Evolutionary conservation across 1,284 basidiomycete species (phyloP).

Genomic region (Rhodofomes roseus): DNA sequence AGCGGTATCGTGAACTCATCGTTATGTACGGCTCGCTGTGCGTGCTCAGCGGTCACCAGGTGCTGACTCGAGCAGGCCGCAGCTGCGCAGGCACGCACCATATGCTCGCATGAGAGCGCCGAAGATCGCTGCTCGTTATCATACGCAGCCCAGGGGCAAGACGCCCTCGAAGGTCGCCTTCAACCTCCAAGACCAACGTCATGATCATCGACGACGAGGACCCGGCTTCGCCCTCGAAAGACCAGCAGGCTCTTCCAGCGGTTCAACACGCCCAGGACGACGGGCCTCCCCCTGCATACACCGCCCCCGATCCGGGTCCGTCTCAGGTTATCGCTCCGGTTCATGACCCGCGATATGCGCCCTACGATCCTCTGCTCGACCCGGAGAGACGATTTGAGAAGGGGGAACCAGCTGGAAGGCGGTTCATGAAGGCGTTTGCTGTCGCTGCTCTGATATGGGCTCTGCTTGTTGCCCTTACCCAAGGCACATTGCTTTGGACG

Average conservation of each 20-base stretch:
- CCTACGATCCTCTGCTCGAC: not conserved
- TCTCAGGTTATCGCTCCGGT: not conserved
- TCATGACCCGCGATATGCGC: not conserved
- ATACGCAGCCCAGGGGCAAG: not conserved
- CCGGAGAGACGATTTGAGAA: not conserved
- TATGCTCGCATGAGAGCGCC: not conserved
- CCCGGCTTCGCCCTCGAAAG: constrained; percentile 18
- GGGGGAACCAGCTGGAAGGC: constrained; percentile 15
- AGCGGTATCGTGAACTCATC: too few relatives aligned
- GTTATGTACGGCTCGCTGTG: too few relatives aligned
- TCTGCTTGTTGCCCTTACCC: constrained; percentile 1
- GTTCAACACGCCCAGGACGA: constrained; percentile 9
- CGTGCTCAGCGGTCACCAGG: too few relatives aligned
- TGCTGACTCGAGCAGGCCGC: too few relatives aligned
- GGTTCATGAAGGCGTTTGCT: constrained; percentile 27
- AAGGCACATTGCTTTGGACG: constrained; percentile 17
- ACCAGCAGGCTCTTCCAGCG: constrained; percentile 11
- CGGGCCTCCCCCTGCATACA: constrained; percentile 19
- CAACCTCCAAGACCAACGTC: not conserved
- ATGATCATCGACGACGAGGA: constrained; percentile 30
- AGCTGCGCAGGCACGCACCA: too few relatives aligned
- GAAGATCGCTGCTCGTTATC: not conserved
- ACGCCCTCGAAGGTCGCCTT: not conserved
- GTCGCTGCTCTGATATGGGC: constrained; percentile 24
- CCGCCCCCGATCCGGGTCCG: not conserved